These are phyloP conservation scores for Filobasidium floriforme DNA, from an alignment of 768 basidiomycete species.

Conservation along the genomic window DNA sequence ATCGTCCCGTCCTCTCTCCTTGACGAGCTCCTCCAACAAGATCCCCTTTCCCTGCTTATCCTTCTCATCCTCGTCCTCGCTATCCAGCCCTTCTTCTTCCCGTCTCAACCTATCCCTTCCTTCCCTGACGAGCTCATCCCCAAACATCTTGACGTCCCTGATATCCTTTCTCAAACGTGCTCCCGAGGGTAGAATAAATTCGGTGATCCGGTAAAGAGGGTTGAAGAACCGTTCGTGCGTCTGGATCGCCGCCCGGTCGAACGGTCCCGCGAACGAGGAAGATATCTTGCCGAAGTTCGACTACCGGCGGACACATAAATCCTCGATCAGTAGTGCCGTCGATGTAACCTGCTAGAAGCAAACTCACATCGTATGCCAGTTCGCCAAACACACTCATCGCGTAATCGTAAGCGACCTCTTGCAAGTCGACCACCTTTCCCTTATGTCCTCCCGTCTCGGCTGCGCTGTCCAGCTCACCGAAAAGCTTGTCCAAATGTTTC, in stretches of 20 bases:
- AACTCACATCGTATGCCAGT: slow-evolving; percentile 32
- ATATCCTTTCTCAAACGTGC: slow-evolving; percentile 13
- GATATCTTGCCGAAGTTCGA: slow-evolving; percentile 21
- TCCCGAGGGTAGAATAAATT: slow-evolving; percentile 16
- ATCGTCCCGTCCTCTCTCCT: slow-evolving; percentile 11
- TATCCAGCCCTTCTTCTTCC: slow-evolving; percentile 16
- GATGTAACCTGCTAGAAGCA: not conserved
- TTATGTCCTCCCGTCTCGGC: not conserved
- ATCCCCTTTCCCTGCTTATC: slow-evolving; percentile 5
- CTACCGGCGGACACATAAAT: not conserved
- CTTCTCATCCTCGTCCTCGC: not conserved
- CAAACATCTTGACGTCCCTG: slow-evolving; percentile 22
- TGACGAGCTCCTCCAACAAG: slow-evolving; percentile 22
- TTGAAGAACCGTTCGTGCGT: slow-evolving; percentile 25
- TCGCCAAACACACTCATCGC: slow-evolving; percentile 30
- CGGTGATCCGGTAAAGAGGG: slow-evolving; percentile 23
- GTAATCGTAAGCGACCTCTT: slow-evolving; percentile 21
- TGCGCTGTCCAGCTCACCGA: not conserved
- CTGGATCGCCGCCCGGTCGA: slow-evolving; percentile 19
- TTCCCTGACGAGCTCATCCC: slow-evolving; percentile 19
- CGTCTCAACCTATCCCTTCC: slow-evolving; percentile 12
- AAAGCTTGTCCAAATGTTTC: slow-evolving; percentile 17
- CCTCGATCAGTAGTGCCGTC: not conserved
- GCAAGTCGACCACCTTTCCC: slow-evolving; percentile 22
- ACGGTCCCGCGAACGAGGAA: slow-evolving; percentile 18